A percentile compares a stretch with the other conserved stretches of the same genome.
Evolutionary conservation across 805 yeast species (phyloP).

Genomic region (Metschnikowia shivogae): DNA sequence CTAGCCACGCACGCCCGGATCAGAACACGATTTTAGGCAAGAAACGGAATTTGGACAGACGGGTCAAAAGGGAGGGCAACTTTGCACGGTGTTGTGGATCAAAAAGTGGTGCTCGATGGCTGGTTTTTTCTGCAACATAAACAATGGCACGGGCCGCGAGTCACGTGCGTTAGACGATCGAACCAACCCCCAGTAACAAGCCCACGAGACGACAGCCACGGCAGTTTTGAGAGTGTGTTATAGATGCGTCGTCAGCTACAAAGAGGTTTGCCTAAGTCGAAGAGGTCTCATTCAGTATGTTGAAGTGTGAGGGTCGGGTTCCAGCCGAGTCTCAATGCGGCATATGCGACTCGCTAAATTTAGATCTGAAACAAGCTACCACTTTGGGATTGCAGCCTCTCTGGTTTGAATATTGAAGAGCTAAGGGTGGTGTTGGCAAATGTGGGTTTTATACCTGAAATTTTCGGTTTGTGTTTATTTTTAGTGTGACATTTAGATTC

Average conservation of each 20-base stretch:
- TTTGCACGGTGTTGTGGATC: not conserved
- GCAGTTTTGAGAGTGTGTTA: no score
- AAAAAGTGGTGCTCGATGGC: slow-evolving; percentile 3
- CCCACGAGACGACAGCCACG: no score
- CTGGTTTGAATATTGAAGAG: no score
- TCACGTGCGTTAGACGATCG: slow-evolving; percentile 2
- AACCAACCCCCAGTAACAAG: not conserved
- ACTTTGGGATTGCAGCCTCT: not conserved
- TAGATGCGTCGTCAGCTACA: no score
- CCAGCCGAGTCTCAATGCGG: not conserved
- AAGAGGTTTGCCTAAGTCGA: no score
- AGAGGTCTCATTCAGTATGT: no score
- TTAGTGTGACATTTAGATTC: no score
- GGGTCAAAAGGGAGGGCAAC: not conserved
- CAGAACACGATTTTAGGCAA: not conserved
- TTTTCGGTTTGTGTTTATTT: no score
- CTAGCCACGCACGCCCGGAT: slow-evolving; percentile 2
- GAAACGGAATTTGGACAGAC: not conserved
- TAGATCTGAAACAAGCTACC: slow-evolving; percentile 1
- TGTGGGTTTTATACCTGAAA: no score
- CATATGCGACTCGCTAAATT: not conserved
- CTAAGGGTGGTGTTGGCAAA: no score
- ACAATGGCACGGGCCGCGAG: slow-evolving; percentile 4
- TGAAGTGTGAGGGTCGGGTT: not conserved
- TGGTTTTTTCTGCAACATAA: slow-evolving; percentile 6